A percentile compares a stretch with the other conserved stretches of the same genome.
Conservation (phyloP, 208 protist genomes). For the Entamoeba histolytica region DNA sequence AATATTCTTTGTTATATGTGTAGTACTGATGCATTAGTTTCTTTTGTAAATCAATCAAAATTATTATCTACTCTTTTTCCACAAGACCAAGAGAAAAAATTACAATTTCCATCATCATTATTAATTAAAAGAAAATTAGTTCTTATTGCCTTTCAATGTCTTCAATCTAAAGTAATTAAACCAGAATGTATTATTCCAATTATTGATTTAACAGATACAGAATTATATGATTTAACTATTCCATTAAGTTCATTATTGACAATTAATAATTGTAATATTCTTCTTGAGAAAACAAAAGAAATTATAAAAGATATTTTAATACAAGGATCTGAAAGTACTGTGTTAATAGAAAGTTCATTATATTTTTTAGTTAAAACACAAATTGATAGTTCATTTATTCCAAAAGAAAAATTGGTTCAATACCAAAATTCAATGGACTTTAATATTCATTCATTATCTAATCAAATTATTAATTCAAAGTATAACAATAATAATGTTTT, state of each 20-base stretch:
- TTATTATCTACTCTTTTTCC: not conserved
- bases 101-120: too few relatives aligned
- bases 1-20: not conserved
- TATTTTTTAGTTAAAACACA: not conserved
- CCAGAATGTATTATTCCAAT: not conserved
- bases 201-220: not conserved
- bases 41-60: not conserved
- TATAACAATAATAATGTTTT: not conserved
- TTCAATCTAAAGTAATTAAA: not conserved
- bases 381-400: not conserved
- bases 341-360: not conserved
- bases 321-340: not conserved
- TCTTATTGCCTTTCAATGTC: not conserved
- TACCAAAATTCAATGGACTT: not conserved
- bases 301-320: not conserved
- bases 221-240: not conserved
- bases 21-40: not conserved
- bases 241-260: not conserved
- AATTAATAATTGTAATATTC: not conserved
- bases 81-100: too few relatives aligned
- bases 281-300: not conserved
- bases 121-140: not conserved
- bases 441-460: not conserved
- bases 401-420: not conserved
- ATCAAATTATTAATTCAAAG: not conserved